A percentile compares a stretch with the other conserved stretches of the same genome.
phyloP scores from a whole-genome alignment of 441 rosid species.

The Dalechampia spathulata region DNA sequence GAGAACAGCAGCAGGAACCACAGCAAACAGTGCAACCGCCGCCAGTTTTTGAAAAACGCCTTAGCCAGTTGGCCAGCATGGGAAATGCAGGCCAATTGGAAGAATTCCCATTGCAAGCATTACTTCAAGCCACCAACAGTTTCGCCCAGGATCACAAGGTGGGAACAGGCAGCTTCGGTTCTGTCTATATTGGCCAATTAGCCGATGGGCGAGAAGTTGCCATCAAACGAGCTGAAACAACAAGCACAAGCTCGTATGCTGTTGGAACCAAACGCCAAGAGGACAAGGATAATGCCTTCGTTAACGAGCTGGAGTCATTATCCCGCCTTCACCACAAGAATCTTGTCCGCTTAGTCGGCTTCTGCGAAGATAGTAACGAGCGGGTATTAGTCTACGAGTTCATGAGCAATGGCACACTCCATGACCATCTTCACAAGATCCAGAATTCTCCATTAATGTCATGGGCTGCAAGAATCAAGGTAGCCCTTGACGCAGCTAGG shows the following conservation, averaged over 20 bases:
- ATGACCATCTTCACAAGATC: slow-evolving; percentile 61
- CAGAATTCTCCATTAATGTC: slow-evolving; percentile 38
- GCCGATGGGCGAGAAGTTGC: slow-evolving; percentile 64
- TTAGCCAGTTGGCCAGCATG: slow-evolving; percentile 57
- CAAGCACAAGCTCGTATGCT: slow-evolving; percentile 19
- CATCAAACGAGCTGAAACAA: slow-evolving; percentile 58
- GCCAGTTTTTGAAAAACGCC: slow-evolving; percentile 46
- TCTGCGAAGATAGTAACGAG: slow-evolving; percentile 55
- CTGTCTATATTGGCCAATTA: slow-evolving; percentile 48
- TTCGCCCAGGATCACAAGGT: slow-evolving; percentile 51
- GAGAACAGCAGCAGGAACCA: slow-evolving; percentile 6
- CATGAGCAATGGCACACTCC: slow-evolving; percentile 59
- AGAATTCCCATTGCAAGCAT: slow-evolving; percentile 42
- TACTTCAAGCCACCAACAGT: slow-evolving; percentile 41
- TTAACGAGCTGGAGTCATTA: slow-evolving; percentile 65
- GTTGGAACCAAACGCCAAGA: slow-evolving; percentile 29
- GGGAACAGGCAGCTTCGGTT: slow-evolving; percentile 72
- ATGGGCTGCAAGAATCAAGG: slow-evolving; percentile 49
- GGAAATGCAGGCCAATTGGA: slow-evolving; percentile 50
- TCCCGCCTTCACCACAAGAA: slow-evolving; percentile 73
- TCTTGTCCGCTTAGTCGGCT: slow-evolving; percentile 59
- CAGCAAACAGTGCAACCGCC: slow-evolving; percentile 11
- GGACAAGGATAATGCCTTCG: slow-evolving; percentile 57
- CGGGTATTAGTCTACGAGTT: slow-evolving; percentile 53
- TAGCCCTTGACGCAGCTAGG: slow-evolving; percentile 67